Evolutionary conservation across 768 basidiomycete genomes (phyloP), one percentile per base, ranked within the genome.

Genomic region (Lactifluus subvellereus): DNA sequence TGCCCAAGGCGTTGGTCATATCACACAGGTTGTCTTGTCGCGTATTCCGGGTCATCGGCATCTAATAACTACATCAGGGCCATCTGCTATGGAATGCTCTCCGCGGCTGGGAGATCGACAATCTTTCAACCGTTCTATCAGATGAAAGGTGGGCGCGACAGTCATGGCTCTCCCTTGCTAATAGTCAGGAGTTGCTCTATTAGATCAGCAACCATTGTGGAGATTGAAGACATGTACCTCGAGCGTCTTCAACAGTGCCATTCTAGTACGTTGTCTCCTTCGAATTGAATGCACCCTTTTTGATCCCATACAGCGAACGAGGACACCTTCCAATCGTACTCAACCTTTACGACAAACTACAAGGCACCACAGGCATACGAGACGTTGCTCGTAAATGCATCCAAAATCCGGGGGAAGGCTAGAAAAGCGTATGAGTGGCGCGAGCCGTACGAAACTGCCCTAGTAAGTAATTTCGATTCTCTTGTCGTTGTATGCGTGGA

Each of bases 261-360:
- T 69, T 78, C 86, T 48, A 85, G 91, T 91, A 69, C 54, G 78
- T 71, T 27, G 33, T 27, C 40, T 32, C 37, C 22, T 49, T 6
- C 18, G 0, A n/a, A 16, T 22, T 67, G n/a, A 56, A 54, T 20
- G 10, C 7, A 9, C 32, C 38, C 43, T n/a, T 54, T 14, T 49
- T 58, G 51, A 54, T 20, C 27, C 13, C 6, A 13, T 35, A n/a
- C 68, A 94, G 92, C 84, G 62, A 80, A 86, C 59, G 91, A 92
- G 45, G 83, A 89, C 14, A 95, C 94, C 0, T 86, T 87, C 60
- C 86, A 91, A 69, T 79, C 83, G 2, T 98, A 96, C 72, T 97
- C 95, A 0, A 82, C 87, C 0, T 97, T 98, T 75, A 91, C 92
- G 16, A 91, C 93, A 0, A 82, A 83, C 59, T 81, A 89, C 73